Evolutionary conservation across 2,329 filamentous ascomycete species (phyloP).

Genomic region (Nemania serpens): DNA sequence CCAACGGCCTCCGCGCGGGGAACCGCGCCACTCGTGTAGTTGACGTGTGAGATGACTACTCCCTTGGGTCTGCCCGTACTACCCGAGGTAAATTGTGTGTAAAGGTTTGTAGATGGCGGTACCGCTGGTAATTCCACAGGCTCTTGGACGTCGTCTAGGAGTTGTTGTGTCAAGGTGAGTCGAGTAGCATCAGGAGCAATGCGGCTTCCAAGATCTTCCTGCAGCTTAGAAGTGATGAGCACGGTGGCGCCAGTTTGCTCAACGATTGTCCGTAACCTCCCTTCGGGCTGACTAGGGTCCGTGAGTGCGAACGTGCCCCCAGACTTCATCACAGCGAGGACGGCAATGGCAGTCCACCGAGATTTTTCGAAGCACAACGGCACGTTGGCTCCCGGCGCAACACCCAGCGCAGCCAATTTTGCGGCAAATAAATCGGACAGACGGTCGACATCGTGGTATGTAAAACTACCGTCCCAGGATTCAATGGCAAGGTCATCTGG

Average conservation of each 20-base stretch:
- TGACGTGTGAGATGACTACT: constrained; percentile 57
- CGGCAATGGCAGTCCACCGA: constrained; percentile 50
- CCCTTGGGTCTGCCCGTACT: constrained; percentile 69
- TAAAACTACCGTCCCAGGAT: constrained; percentile 56
- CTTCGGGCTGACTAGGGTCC: constrained; percentile 52
- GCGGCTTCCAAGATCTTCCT: constrained; percentile 44
- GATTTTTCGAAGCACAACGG: constrained; percentile 58
- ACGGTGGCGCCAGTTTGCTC: constrained; percentile 48
- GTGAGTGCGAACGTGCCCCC: constrained; percentile 54
- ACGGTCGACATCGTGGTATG: constrained; percentile 51
- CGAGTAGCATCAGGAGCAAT: constrained; percentile 44
- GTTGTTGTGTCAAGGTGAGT: constrained; percentile 42
- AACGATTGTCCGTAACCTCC: constrained; percentile 50
- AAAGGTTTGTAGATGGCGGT: constrained; percentile 51
- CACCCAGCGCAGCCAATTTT: constrained; percentile 45
- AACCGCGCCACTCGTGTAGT: constrained; percentile 52
- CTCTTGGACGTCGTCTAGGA: constrained; percentile 29
- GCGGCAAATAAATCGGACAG: constrained; percentile 49
- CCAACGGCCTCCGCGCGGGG: constrained; percentile 50
- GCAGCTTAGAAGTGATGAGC: constrained; percentile 48
- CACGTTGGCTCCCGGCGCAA: constrained; percentile 48
- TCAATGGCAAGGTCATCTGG: constrained; percentile 51
- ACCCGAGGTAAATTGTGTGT: constrained; percentile 68
- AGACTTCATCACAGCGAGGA: constrained; percentile 55
- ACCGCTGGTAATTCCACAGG: constrained; percentile 37